Evolutionary conservation across 192 early-diverging fungal genomes (phyloP), one percentile per base, ranked within the genome.

Genomic region (Podila minutissima): DNA sequence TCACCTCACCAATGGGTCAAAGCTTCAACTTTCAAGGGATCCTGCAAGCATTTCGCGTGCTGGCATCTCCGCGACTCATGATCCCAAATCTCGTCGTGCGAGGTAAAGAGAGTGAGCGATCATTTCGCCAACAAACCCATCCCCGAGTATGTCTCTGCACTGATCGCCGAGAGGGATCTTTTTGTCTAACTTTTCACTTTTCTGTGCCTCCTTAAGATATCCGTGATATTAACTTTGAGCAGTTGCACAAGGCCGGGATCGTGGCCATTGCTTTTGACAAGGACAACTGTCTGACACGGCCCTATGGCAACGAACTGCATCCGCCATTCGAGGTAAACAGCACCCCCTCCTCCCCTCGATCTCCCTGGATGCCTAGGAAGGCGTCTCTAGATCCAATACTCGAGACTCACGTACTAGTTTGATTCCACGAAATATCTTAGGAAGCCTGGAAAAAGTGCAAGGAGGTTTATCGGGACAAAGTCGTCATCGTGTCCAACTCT

Each of bases 231-330:
- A 88, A 93, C 37, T 96, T 91, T 82, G 71, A 60, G 5, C 64
- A 71, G 24, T 82, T 97, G 22, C 87, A 85, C 53, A 63, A 74
- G 17, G 59, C 72, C 2, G 94, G 94, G 3, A 90, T 97, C 67
- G 69, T 78, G 29, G 93, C 89, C 33, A 75, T 97, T n/a, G 94
- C 88, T 5, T 99, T 97, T 82, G 97, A 99, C 83, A 99, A 99
- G 84, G 97, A 99, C 82, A 99, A 99, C 87, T 97, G 95, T 31
- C 76, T 99, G 11, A 96, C 97, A 0, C 87, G 88, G 20, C 97
- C 97, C 5, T 99, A 97, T 70, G 83, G 83, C 24, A 68, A 86
- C 37, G 59, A 87, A 1, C 83, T 97, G 8, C 84, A 97, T 77
- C 88, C 91, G 3, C 87, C 90, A 1, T 96, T 97, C 81, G 51